Percentiles rank a stretch among this genome's conserved stretches.
These are phyloP conservation scores for Botrytis fragariae DNA, from an alignment of 2,329 filamentous ascomycete genomes.

Conservation along the genomic window DNA sequence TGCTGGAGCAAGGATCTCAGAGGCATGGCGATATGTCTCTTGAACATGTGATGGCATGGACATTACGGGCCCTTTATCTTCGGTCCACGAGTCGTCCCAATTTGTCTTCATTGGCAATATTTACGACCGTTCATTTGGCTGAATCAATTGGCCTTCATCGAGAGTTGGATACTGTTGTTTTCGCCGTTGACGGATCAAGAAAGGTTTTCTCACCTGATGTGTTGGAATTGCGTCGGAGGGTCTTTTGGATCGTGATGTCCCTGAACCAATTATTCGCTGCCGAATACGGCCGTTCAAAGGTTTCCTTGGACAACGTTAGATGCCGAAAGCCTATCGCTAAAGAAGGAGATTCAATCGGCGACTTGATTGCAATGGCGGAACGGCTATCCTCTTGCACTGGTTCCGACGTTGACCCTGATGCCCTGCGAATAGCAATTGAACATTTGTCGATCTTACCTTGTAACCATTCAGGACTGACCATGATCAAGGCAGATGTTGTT, in stretches of 20 bases:
- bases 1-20: slow-evolving; percentile 30
- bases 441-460: slow-evolving; percentile 8
- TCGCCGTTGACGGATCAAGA: slow-evolving; percentile 19
- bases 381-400: slow-evolving; percentile 20
- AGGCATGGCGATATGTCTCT: slow-evolving; percentile 17
- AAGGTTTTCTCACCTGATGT: slow-evolving; percentile 20
- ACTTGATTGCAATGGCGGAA: slow-evolving; percentile 24
- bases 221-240: slow-evolving; percentile 25
- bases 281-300: slow-evolving; percentile 30
- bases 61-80: slow-evolving; percentile 34
- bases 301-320: slow-evolving; percentile 25
- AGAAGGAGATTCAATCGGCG: slow-evolving; percentile 23
- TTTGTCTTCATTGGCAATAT: slow-evolving; percentile 33
- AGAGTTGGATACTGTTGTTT: slow-evolving; percentile 26
- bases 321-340: slow-evolving; percentile 20
- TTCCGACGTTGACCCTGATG: not conserved
- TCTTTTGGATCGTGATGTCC: slow-evolving; percentile 29
- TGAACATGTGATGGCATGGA: slow-evolving; percentile 33
- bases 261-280: slow-evolving; percentile 28
- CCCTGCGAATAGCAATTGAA: slow-evolving; percentile 13
- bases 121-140: slow-evolving; percentile 33
- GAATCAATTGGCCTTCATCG: slow-evolving; percentile 36
- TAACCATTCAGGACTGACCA: slow-evolving; percentile 12
- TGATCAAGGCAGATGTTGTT: slow-evolving; percentile 28
- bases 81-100: slow-evolving; percentile 32